phyloP scores from a whole-genome alignment of 257 asterid species.

The Solanum arcanum region DNA sequence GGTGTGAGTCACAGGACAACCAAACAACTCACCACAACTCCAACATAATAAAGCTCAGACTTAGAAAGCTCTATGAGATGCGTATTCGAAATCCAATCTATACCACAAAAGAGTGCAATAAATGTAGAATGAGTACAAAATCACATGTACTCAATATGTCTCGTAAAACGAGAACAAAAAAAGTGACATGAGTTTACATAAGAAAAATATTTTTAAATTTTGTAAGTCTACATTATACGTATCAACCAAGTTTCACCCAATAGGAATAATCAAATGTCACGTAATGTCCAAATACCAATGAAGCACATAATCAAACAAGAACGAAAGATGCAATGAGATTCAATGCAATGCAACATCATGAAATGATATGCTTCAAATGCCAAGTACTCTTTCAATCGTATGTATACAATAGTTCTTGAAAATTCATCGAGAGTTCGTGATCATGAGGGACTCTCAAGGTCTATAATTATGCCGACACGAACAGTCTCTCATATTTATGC shows the following conservation, averaged over 20 bases:
- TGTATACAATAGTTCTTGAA: background rate
- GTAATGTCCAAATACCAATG: background rate
- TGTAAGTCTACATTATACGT: background rate
- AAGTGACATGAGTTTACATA: background rate
- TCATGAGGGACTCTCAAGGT: no score
- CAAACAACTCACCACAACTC: background rate
- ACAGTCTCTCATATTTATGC: background rate
- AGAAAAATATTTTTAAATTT: background rate
- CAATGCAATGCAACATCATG: background rate
- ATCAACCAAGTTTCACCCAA: background rate
- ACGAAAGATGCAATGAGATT: background rate
- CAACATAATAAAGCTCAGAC: background rate
- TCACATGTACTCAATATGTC: background rate
- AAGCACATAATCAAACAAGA: background rate
- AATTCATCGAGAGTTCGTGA: background rate
- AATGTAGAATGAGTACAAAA: background rate
- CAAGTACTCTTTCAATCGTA: background rate
- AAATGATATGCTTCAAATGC: background rate
- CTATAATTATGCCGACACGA: background rate
- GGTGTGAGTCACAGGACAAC: background rate
- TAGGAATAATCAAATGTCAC: background rate
- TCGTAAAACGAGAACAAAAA: no score
- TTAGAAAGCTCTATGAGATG: background rate
- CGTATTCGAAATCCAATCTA: no score
- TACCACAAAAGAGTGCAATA: background rate